Evolutionary conservation across 495 filamentous ascomycete species (phyloP).

Genomic region (Penicillium malachiteum): DNA sequence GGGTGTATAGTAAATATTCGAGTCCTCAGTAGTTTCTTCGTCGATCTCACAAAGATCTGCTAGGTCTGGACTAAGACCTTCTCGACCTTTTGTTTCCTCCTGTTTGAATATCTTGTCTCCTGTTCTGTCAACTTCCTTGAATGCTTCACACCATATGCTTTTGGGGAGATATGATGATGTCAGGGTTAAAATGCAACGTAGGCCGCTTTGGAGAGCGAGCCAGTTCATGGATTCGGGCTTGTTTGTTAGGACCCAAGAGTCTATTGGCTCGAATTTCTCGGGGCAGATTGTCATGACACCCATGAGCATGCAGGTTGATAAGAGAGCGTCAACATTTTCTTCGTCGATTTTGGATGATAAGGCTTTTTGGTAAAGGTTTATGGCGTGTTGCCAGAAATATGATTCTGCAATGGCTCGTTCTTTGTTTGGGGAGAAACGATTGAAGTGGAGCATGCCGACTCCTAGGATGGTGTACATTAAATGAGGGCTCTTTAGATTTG

Average conservation of each 20-base stretch:
- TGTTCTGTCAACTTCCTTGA: constrained; percentile 23
- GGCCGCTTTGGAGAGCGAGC: constrained; percentile 41
- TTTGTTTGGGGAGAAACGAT: constrained; percentile 27
- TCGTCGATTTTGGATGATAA: constrained; percentile 20
- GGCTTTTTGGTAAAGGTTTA: constrained; percentile 31
- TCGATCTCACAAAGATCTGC: constrained; percentile 39
- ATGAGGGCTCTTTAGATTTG: constrained; percentile 32
- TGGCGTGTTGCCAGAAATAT: constrained; percentile 41
- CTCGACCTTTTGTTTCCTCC: constrained; percentile 27
- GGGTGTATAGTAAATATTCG: constrained; percentile 39
- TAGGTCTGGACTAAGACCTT: constrained; percentile 33
- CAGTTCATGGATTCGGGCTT: constrained; percentile 39
- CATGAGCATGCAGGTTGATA: constrained; percentile 43
- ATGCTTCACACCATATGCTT: constrained; percentile 39
- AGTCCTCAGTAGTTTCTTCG: constrained; percentile 30
- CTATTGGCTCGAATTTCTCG: constrained; percentile 31
- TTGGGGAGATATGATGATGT: constrained; percentile 26
- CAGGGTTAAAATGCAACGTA: constrained; percentile 32
- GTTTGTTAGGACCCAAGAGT: constrained; percentile 45
- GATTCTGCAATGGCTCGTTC: constrained; percentile 34
- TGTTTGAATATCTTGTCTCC: constrained; percentile 21
- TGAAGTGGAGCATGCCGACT: constrained; percentile 39
- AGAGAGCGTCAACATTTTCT: constrained; percentile 36
- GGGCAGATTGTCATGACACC: constrained; percentile 37
- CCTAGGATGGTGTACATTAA: constrained; percentile 47